These are phyloP conservation scores for Ganoderma multipileum DNA, from an alignment of 1,284 basidiomycete species.

Conservation along the genomic window DNA sequence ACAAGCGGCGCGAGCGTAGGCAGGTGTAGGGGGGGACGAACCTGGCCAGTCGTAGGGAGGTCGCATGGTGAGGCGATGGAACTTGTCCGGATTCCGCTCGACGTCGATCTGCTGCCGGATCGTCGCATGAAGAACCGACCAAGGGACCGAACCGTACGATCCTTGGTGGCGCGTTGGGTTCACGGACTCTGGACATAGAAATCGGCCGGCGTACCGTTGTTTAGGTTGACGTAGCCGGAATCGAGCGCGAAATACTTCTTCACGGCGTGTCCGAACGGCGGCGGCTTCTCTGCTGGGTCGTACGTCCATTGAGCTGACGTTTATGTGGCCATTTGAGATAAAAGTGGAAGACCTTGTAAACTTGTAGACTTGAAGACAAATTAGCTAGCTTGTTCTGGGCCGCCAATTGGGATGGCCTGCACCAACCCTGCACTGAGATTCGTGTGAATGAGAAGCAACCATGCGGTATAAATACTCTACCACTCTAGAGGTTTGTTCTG, in stretches of 20 bases:
- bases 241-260: conserved; percentile 66
- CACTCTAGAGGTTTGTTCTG: not conserved
- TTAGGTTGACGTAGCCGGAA: conserved; percentile 67
- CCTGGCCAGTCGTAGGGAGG: not conserved
- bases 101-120: conserved; percentile 51
- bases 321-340: not conserved
- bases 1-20: conserved; percentile 68
- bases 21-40: not conserved
- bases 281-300: conserved; percentile 40
- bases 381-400: no score
- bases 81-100: conserved; percentile 71
- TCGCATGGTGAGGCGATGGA: conserved; percentile 54
- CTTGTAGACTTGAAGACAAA: not conserved
- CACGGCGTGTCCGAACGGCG: conserved; percentile 65
- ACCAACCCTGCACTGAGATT: no score
- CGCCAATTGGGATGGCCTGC: no score
- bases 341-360: not conserved
- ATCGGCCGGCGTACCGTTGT: conserved; percentile 54
- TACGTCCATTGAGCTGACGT: conserved; percentile 18
- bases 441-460: not conserved
- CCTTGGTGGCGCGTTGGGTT: conserved; percentile 45
- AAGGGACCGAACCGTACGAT: conserved; percentile 72
- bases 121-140: conserved; percentile 62
- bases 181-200: not conserved
- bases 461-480: not conserved